phyloP scores from a whole-genome alignment of 139 green algal genomes.

The Astrephomene gubernaculifera region DNA sequence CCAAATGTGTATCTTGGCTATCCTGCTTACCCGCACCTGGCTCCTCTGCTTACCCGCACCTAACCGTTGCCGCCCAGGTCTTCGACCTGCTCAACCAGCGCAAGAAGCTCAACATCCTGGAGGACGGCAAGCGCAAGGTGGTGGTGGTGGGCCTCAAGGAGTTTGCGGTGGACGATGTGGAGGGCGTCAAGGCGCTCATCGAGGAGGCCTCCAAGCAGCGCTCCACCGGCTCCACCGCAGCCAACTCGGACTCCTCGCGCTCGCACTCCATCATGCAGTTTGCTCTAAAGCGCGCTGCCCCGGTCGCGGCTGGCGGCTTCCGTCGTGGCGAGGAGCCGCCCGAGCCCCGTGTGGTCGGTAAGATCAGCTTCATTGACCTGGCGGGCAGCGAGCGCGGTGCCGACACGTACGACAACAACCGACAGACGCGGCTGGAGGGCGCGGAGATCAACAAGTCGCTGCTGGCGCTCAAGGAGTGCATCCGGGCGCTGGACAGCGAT shows the following conservation, averaged over 20 bases:
- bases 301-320: background rate
- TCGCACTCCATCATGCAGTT: slow-evolving; percentile 98
- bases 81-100: slow-evolving; percentile 97
- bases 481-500: slow-evolving; percentile 90
- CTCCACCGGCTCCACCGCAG: slow-evolving; percentile 92
- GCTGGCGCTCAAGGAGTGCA: slow-evolving; percentile 94
- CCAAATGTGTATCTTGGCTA: too few species aligned
- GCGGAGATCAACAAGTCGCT: slow-evolving; percentile 99
- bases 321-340: slow-evolving; percentile 35
- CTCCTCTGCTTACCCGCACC: background rate
- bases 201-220: slow-evolving; percentile 80
- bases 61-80: slow-evolving; percentile 27
- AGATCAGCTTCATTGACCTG: slow-evolving; percentile 99
- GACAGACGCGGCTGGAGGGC: slow-evolving; percentile 81
- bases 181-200: slow-evolving; percentile 81
- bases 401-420: slow-evolving; percentile 97
- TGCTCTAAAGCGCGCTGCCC: slow-evolving; percentile 72
- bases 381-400: slow-evolving; percentile 97
- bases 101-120: slow-evolving; percentile 91
- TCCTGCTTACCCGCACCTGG: too few species aligned
- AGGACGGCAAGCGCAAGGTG: slow-evolving; percentile 92
- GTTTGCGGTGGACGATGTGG: slow-evolving; percentile 62
- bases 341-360: slow-evolving; percentile 75
- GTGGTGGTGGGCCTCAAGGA: slow-evolving; percentile 88
- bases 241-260: slow-evolving; percentile 96